A percentile compares a stretch with the other conserved stretches of the same genome.
phyloP scores from a whole-genome alignment of 805 yeast genomes.

The Debaryomyces maramus region DNA sequence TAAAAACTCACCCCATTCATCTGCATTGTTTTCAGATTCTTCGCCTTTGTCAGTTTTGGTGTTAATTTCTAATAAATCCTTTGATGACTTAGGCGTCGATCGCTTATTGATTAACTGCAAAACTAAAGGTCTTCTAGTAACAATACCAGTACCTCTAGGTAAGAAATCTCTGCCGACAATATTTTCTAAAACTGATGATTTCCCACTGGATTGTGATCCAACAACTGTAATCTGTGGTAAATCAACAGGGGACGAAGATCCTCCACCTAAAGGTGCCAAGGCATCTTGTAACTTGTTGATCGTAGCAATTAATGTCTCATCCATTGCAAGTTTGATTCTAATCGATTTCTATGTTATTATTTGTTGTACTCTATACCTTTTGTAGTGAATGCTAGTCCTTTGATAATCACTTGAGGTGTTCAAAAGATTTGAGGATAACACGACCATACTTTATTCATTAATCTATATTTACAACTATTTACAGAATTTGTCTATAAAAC shows the following conservation, averaged over 20 bases:
- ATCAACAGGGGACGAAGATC: slow-evolving; percentile 85
- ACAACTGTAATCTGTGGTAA: slow-evolving; percentile 94
- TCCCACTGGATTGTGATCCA: slow-evolving; percentile 89
- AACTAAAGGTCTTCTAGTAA: slow-evolving; percentile 84
- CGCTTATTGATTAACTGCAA: slow-evolving; percentile 77
- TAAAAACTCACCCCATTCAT: slow-evolving; percentile 97
- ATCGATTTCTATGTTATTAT: too few species aligned
- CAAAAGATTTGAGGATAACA: neutral
- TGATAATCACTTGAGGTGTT: slow-evolving; percentile 1
- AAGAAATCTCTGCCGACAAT: slow-evolving; percentile 89
- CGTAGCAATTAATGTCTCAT: slow-evolving; percentile 74
- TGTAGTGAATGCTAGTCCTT: neutral
- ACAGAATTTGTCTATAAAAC: slow-evolving; percentile 24
- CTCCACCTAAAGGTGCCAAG: slow-evolving; percentile 93
- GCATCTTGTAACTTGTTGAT: slow-evolving; percentile 94
- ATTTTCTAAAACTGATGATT: slow-evolving; percentile 85
- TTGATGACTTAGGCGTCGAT: slow-evolving; percentile 24
- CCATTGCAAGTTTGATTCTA: too few species aligned
- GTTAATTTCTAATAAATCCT: slow-evolving; percentile 46
- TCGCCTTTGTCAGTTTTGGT: slow-evolving; percentile 45
- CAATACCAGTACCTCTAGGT: slow-evolving; percentile 92
- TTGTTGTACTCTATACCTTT: too few species aligned
- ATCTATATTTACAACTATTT: neutral
- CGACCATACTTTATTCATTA: neutral
- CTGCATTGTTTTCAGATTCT: slow-evolving; percentile 66